These are phyloP conservation scores for Pseudevernia furfuracea DNA, from an alignment of 495 filamentous ascomycete genomes.

Conservation along the genomic window DNA sequence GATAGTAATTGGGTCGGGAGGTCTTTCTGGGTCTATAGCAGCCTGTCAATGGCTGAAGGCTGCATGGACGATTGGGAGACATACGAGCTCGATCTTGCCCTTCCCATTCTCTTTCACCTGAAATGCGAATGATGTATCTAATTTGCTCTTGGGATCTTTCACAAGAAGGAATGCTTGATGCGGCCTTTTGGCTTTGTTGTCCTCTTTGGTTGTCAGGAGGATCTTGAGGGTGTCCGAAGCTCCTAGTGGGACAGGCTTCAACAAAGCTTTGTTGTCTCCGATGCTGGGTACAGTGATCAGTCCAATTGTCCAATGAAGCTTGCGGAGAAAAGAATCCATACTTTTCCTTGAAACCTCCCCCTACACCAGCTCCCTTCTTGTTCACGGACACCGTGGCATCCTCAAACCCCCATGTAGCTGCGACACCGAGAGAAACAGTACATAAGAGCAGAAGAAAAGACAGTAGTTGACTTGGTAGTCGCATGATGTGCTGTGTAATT, in stretches of 20 bases:
- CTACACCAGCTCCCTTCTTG: conserved; percentile 59
- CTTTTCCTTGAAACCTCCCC: conserved; percentile 63
- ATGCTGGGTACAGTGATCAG: conserved; percentile 43
- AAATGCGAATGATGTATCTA: conserved; percentile 87
- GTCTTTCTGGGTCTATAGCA: conserved; percentile 76
- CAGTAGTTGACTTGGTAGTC: conserved; percentile 3
- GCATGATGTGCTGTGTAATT: conserved; percentile 18
- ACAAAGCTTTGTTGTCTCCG: conserved; percentile 51
- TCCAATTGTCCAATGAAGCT: background rate
- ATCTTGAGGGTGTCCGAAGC: conserved; percentile 72
- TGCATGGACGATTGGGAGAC: no score
- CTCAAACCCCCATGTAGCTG: conserved; percentile 76
- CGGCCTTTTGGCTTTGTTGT: conserved; percentile 66
- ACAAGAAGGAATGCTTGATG: conserved; percentile 90
- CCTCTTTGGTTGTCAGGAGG: conserved; percentile 70
- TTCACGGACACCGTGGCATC: conserved; percentile 75
- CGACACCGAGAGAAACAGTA: conserved; percentile 29
- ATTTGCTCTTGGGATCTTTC: conserved; percentile 59
- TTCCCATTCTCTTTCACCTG: conserved; percentile 82
- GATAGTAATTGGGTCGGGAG: conserved; percentile 75
- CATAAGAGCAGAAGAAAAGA: conserved; percentile 29
- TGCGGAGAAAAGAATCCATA: conserved; percentile 34
- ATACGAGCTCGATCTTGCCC: conserved; percentile 72
- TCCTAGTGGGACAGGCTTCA: conserved; percentile 57
- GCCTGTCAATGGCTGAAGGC: no score